Evolutionary conservation across 2,329 filamentous ascomycete species (phyloP), one percentile per base, ranked within the genome.

Genomic region (Graphilbum fragrans): DNA sequence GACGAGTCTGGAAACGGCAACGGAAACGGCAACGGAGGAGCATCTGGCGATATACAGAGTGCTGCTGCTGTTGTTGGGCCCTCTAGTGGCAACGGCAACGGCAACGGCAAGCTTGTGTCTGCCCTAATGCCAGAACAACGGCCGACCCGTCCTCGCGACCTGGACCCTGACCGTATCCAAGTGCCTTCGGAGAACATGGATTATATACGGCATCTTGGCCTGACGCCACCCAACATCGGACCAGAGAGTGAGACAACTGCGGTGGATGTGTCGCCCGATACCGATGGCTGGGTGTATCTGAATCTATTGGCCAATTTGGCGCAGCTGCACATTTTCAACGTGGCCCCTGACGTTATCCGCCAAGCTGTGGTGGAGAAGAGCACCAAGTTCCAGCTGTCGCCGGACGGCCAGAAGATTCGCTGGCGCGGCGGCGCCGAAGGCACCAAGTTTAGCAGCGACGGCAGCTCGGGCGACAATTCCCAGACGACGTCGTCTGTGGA

Each of bases 291-390:
- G 85, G 77, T 90, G 1, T 90, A 88, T 51, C 62, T 92, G 7
- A 92, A 92, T 50, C 62, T 93, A 1, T 67, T 93, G 2, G 79
- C 80, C 54, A 87, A 82, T 53, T 72, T 93, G 66, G 86, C 86
- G 0, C 86, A 93, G 58, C 63, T 93, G 17, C 86, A 93, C 52
- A 90, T 87, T 0, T 70, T 92, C 50, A 88, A 86, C 44, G 85
- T 93, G 2, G 87, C 86, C 0, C 70, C 80, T 0, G 77, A 81
- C 22, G 90, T 90, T 51, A 77, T 92, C 32, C 78, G 82, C 44
- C 73, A 74, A 29, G 82, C 86, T 0, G 68, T 93, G 2, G 64
- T 67, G 1, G 76, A 82, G 38, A 73, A 78, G 49, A 90, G 84
- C 51, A 71, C 72, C 18, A 83, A 82, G 50, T 79, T 94, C 39